Evolutionary conservation across 345 rosid genomes (phyloP).

Genomic region (Corymbia maculata): DNA sequence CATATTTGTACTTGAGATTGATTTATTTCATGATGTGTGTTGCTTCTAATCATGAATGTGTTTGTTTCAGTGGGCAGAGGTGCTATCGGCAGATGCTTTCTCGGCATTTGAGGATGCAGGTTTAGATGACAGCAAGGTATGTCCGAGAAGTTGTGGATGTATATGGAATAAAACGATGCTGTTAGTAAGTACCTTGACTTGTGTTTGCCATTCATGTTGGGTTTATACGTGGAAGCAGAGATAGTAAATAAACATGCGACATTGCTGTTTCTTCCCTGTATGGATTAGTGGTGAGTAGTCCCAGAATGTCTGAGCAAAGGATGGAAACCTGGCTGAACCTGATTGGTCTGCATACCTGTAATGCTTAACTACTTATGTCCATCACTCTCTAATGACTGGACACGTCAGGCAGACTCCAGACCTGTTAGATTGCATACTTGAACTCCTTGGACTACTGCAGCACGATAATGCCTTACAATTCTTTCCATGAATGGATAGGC

Average conservation of each 20-base stretch:
- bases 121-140: conserved; percentile 64
- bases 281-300: not conserved
- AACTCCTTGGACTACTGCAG: not conserved
- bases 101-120: conserved; percentile 97
- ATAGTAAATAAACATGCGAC: not conserved
- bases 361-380: not conserved
- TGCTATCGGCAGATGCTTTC: conserved; percentile 94
- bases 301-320: not conserved
- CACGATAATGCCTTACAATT: not conserved
- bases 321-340: not conserved
- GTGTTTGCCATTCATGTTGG: not conserved
- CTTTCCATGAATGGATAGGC: not conserved
- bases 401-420: not conserved
- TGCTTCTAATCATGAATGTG: not conserved
- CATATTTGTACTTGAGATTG: not conserved
- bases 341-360: not conserved
- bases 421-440: not conserved
- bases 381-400: not conserved
- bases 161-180: not conserved
- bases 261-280: not conserved
- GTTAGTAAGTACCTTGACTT: not conserved
- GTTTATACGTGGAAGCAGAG: not conserved
- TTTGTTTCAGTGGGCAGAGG: conserved; percentile 88
- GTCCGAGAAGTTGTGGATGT: not conserved
- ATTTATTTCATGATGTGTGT: not conserved